Evolutionary conservation across 2,329 filamentous ascomycete species (phyloP).

Genomic region (Claviceps sp.): DNA sequence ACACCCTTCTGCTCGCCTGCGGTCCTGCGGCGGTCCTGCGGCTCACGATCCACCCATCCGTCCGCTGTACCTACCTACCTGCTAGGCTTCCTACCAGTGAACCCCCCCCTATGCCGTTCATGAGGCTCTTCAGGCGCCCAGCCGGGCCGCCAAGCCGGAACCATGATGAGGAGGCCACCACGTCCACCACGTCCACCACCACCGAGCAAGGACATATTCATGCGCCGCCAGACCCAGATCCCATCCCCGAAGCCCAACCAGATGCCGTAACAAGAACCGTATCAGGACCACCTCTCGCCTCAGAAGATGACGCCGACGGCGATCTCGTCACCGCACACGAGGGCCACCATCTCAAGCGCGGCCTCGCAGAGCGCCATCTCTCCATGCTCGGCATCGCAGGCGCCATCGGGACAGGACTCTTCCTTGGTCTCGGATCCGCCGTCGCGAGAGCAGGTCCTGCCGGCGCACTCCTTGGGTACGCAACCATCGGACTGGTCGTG

Average conservation of each 20-base stretch:
- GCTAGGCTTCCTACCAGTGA: no score
- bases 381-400: conserved; percentile 51
- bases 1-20: no score
- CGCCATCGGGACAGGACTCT: conserved; percentile 47
- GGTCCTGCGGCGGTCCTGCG: no score
- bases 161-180: no score
- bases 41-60: no score
- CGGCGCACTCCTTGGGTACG: conserved; percentile 36
- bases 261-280: background rate
- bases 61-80: no score
- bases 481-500: conserved; percentile 42
- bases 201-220: background rate
- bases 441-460: conserved; percentile 36
- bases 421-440: conserved; percentile 43
- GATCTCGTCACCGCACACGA: conserved; percentile 36
- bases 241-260: no score
- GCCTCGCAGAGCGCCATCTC: conserved; percentile 29
- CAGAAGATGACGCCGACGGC: conserved; percentile 15
- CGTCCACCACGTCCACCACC: no score
- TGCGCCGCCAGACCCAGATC: no score
- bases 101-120: no score
- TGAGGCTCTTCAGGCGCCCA: no score
- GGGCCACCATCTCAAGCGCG: conserved; percentile 32
- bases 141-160: no score
- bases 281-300: background rate